A percentile compares a stretch with the other conserved stretches of the same genome.
Evolutionary conservation across 2,329 filamentous ascomycete genomes (phyloP).

Genomic region (Epichloe aotearoae): DNA sequence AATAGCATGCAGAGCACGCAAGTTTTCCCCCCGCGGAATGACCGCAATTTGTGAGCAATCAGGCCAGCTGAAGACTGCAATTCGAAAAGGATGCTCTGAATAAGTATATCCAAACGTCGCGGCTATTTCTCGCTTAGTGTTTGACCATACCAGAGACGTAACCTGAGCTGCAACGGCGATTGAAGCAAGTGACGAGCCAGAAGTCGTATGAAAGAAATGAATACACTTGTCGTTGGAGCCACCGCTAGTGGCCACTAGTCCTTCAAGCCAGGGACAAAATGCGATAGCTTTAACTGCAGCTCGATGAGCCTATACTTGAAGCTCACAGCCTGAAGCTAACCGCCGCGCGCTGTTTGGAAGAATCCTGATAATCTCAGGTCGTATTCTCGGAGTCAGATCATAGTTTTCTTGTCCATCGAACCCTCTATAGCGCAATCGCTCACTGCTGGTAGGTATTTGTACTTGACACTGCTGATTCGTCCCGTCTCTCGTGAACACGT

Average conservation of each 20-base stretch:
- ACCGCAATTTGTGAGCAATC: constrained; percentile 74
- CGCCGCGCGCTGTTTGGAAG: constrained; percentile 27
- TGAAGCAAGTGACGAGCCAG: constrained; percentile 72
- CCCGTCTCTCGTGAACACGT: constrained; percentile 3
- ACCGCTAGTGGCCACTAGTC: constrained; percentile 78
- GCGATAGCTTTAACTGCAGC: constrained; percentile 94
- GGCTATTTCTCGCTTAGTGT: constrained; percentile 70
- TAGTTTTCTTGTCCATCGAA: neutral
- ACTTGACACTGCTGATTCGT: constrained; percentile 8
- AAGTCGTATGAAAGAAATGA: constrained; percentile 83
- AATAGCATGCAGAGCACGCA: constrained; percentile 77
- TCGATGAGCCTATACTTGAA: constrained; percentile 62
- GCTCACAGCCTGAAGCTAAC: constrained; percentile 43
- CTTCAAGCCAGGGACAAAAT: constrained; percentile 88
- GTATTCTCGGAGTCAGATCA: neutral
- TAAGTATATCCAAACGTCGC: constrained; percentile 91
- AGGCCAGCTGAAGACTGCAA: constrained; percentile 92
- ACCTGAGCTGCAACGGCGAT: constrained; percentile 91
- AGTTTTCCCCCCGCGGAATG: constrained; percentile 70
- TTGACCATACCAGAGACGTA: constrained; percentile 84
- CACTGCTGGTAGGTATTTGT: neutral
- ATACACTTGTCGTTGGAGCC: constrained; percentile 92
- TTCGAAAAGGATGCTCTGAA: constrained; percentile 75
- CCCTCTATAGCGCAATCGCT: neutral
- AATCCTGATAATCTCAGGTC: neutral